A percentile compares a stretch with the other conserved stretches of the same genome.
phyloP scores from a whole-genome alignment of 2,329 filamentous ascomycete species.

The Hymenoscyphus fraxineus region DNA sequence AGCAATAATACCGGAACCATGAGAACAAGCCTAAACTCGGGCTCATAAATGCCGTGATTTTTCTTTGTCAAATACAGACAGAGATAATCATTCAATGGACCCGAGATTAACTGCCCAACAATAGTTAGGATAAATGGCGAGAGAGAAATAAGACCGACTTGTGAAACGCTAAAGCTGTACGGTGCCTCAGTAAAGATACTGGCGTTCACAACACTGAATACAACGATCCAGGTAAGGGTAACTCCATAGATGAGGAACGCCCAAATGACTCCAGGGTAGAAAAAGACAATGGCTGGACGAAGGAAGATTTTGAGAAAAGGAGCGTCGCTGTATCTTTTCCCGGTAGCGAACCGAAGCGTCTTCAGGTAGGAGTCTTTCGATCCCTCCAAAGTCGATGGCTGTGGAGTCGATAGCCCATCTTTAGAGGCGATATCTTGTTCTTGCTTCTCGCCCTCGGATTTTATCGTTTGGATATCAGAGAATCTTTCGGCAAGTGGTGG shows the following conservation, averaged over 20 bases:
- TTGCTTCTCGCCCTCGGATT: constrained; percentile 17
- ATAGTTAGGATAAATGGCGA: constrained; percentile 47
- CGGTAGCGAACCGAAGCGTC: constrained; percentile 33
- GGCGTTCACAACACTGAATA: constrained; percentile 46
- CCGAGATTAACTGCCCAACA: constrained; percentile 43
- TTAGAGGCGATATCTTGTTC: constrained; percentile 2
- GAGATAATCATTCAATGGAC: constrained; percentile 41
- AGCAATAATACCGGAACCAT: constrained; percentile 32
- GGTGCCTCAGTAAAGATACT: constrained; percentile 34
- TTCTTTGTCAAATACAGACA: constrained; percentile 19
- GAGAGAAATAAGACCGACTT: constrained; percentile 47
- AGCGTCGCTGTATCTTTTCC: constrained; percentile 32
- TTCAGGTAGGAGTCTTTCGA: constrained; percentile 32
- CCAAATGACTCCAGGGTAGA: constrained; percentile 38
- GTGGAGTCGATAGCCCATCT: constrained; percentile 12
- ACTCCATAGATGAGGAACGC: constrained; percentile 42
- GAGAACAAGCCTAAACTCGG: constrained; percentile 46
- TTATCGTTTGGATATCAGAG: constrained; percentile 23
- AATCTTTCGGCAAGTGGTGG: constrained; percentile 14
- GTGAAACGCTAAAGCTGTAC: constrained; percentile 45
- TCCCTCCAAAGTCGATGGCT: constrained; percentile 14
- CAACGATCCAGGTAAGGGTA: constrained; percentile 39
- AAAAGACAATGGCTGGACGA: constrained; percentile 37
- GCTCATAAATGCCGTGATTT: constrained; percentile 38
- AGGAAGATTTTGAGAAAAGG: constrained; percentile 36